Conservation (phyloP, 2,329 filamentous ascomycete genomes). For the Rutstroemia sydowiana region DNA sequence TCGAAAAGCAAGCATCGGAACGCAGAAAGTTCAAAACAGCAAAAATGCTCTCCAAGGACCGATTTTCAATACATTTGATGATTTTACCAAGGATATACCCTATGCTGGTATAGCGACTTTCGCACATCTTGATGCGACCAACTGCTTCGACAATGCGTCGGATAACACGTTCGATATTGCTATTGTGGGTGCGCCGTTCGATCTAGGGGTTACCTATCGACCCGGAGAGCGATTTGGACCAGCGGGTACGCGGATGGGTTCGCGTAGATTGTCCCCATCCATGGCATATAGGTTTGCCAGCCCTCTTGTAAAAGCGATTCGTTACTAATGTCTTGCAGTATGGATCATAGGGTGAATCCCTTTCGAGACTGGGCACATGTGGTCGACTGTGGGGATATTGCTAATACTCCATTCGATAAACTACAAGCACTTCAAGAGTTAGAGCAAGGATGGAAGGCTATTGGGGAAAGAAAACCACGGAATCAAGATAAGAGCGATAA, state of each 20-base stretch:
- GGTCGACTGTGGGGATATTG: conserved; percentile 86
- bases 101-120: conserved; percentile 70
- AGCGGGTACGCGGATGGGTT: conserved; percentile 80
- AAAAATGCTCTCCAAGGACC: too few relatives aligned
- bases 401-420: conserved; percentile 82
- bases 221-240: conserved; percentile 73
- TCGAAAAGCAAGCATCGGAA: too few relatives aligned
- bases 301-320: conserved; percentile 59
- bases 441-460: conserved; percentile 60
- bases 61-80: too few relatives aligned
- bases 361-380: conserved; percentile 73
- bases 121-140: conserved; percentile 61
- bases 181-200: conserved; percentile 66
- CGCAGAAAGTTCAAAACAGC: too few relatives aligned
- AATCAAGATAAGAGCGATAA: conserved; percentile 18
- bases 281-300: conserved; percentile 73
- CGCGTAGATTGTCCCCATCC: conserved; percentile 71
- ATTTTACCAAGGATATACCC: too few relatives aligned
- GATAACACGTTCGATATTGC: conserved; percentile 57
- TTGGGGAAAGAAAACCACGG: conserved; percentile 25
- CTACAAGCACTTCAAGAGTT: conserved; percentile 70
- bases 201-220: conserved; percentile 64
- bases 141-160: conserved; percentile 62
- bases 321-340: conserved; percentile 47
- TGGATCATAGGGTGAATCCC: conserved; percentile 74